These are phyloP conservation scores for Eucalyptus leucophloia DNA, from an alignment of 345 rosid species.

Conservation along the genomic window DNA sequence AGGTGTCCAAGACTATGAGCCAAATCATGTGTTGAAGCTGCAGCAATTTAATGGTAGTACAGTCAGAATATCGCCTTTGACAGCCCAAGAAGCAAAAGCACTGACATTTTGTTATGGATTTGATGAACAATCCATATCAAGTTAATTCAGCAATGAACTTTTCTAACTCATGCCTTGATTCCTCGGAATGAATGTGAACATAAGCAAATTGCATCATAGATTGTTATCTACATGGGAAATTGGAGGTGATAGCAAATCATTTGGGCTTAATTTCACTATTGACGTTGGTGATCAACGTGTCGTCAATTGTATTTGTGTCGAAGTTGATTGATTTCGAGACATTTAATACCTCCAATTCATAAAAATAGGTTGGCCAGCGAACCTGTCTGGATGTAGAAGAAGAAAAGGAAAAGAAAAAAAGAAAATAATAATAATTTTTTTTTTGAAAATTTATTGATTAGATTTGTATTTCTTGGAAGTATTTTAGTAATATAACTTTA, in stretches of 20 bases:
- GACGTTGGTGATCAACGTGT: neutral
- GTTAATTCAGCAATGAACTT: neutral
- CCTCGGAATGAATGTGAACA: neutral
- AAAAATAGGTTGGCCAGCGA: neutral
- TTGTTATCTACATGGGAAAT: neutral
- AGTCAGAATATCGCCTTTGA: neutral
- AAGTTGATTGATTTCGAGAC: neutral
- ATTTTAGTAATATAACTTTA: too few relatives aligned
- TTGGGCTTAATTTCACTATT: neutral
- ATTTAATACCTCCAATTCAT: neutral
- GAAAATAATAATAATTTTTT: too few relatives aligned
- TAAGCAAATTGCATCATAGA: neutral
- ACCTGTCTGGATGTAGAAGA: fast-evolving
- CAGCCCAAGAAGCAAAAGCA: neutral
- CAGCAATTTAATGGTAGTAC: neutral
- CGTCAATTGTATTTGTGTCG: neutral
- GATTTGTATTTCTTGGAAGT: too few relatives aligned
- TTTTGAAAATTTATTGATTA: too few relatives aligned
- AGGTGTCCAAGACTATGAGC: neutral
- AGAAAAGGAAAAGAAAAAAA: too few relatives aligned
- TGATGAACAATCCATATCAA: neutral
- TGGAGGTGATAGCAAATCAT: neutral
- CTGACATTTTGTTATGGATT: neutral
- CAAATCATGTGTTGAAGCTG: neutral
- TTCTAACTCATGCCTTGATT: neutral